phyloP scores from a whole-genome alignment of 202 grass and related monocot species.

The Dendrocalamus latiflorus region DNA sequence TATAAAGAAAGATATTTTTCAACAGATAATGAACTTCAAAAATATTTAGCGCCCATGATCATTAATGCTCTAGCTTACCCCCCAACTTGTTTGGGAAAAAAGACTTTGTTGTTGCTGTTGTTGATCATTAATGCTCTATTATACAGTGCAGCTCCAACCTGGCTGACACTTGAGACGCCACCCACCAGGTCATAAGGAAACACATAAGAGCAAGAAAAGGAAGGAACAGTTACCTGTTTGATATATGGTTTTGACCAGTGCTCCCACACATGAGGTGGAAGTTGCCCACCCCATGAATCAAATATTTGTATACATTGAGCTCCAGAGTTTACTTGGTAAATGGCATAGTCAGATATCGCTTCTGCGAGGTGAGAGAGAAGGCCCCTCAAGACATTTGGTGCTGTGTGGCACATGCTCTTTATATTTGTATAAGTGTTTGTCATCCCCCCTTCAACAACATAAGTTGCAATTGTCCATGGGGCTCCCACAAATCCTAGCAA shows the following conservation, averaged over 20 bases:
- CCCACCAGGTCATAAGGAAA: conserved; percentile 6
- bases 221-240: conserved; percentile 55
- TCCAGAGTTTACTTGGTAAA: conserved; percentile 69
- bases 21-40: not conserved
- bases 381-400: conserved; percentile 71
- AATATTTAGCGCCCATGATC: not conserved
- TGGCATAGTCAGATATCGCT: conserved; percentile 87
- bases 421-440: conserved; percentile 87
- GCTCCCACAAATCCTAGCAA: conserved; percentile 96
- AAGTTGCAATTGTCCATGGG: conserved; percentile 99
- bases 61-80: not conserved
- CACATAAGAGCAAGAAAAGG: conserved; percentile 16
- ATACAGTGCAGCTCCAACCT: conserved; percentile 1
- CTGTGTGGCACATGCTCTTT: conserved; percentile 90
- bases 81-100: too few species aligned
- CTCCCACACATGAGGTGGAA: conserved; percentile 96
- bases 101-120: too few species aligned
- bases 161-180: not conserved
- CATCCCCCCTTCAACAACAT: conserved; percentile 84
- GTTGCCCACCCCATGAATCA: conserved; percentile 98
- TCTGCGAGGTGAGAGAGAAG: conserved; percentile 80
- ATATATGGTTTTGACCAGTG: conserved; percentile 98
- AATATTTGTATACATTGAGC: conserved; percentile 94
- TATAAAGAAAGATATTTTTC: conserved; percentile 2
- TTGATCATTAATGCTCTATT: not conserved